phyloP scores from a whole-genome alignment of 78 protist species.

The Dictyostelium brefeldianum region DNA sequence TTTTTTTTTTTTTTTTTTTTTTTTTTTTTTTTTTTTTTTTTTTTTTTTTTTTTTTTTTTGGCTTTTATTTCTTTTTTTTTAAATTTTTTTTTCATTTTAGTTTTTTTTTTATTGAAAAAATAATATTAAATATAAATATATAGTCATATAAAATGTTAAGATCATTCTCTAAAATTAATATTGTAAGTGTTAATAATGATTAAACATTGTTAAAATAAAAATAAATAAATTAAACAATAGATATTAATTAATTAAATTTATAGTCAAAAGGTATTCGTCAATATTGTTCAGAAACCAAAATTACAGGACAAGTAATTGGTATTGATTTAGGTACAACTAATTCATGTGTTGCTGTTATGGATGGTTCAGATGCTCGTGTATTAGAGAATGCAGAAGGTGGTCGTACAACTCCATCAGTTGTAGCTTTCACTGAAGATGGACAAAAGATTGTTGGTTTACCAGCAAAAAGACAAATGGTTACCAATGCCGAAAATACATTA shows the following conservation, averaged over 20 bases:
- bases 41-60: neutral
- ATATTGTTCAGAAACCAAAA: slow-evolving; percentile 49
- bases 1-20: neutral
- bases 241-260: too few species aligned
- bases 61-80: neutral
- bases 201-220: too few species aligned
- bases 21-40: neutral
- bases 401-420: slow-evolving; percentile 95
- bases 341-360: slow-evolving; percentile 99
- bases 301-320: slow-evolving; percentile 92
- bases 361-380: slow-evolving; percentile 84
- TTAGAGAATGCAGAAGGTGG: slow-evolving; percentile 92
- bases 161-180: slow-evolving; percentile 27
- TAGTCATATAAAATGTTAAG: slow-evolving; percentile 24
- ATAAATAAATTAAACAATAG: too few species aligned
- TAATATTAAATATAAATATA: neutral
- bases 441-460: slow-evolving; percentile 86
- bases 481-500: slow-evolving; percentile 95
- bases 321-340: slow-evolving; percentile 99
- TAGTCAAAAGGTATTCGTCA: slow-evolving; percentile 45
- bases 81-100: neutral
- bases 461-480: slow-evolving; percentile 89
- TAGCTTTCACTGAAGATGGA: slow-evolving; percentile 86
- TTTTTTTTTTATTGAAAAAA: neutral
- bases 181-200: slow-evolving; percentile 11